phyloP scores from a whole-genome alignment of 495 filamentous ascomycete genomes.

The Amphirosellinia nigrospora region DNA sequence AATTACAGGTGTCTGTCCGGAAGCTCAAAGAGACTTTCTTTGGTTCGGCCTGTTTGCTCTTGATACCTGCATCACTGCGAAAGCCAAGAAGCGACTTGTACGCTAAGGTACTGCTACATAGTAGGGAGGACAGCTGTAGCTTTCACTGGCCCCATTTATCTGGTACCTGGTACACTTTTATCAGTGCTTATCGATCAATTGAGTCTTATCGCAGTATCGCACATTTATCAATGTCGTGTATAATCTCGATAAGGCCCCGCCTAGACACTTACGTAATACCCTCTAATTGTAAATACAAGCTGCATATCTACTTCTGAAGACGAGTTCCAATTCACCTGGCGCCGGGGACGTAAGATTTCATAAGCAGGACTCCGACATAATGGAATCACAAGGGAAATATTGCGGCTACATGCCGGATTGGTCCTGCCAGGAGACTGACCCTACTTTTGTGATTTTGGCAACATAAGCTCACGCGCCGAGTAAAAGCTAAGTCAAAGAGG shows the following conservation, averaged over 20 bases:
- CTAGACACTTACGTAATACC: background rate
- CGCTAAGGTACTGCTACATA: background rate
- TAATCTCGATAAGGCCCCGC: no score
- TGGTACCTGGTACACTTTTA: background rate
- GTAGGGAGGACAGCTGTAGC: constrained; percentile 42
- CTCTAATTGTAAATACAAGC: background rate
- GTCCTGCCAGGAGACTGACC: background rate
- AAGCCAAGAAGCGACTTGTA: constrained; percentile 3
- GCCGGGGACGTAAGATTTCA: background rate
- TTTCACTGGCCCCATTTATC: constrained; percentile 27
- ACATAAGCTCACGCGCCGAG: background rate
- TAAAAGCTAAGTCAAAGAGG: background rate
- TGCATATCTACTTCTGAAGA: background rate
- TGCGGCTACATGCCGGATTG: no score
- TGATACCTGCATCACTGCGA: constrained; percentile 4
- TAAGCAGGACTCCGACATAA: background rate
- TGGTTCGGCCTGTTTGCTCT: constrained; percentile 1
- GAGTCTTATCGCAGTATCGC: background rate
- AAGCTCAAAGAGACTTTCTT: constrained; percentile 12
- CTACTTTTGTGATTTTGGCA: background rate
- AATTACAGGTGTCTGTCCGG: constrained; percentile 23
- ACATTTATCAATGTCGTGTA: no score
- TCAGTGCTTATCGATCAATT: background rate
- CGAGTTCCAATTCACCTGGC: background rate
- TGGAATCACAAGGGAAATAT: no score